phyloP scores from a whole-genome alignment of 108 stramenopile genomes.

The Cyclostephanos invisitatus region DNA sequence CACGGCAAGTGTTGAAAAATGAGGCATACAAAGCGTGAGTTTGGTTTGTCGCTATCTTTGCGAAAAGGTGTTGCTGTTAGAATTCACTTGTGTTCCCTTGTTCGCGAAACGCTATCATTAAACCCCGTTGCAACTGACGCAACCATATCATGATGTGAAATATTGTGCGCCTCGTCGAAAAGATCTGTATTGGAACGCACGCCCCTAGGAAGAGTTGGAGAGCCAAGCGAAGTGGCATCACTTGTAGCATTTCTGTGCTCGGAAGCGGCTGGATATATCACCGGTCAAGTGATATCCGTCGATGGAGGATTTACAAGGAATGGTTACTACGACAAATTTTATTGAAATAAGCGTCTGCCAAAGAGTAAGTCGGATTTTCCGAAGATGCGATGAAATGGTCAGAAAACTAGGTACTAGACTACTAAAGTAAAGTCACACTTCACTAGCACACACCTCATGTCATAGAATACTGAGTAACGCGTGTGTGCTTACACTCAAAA shows the following conservation, averaged over 20 bases:
- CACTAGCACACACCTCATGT: too few species aligned
- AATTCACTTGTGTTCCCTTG: not conserved
- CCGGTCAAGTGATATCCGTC: constrained; percentile 92
- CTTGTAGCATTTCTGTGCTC: constrained; percentile 91
- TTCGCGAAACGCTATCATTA: not conserved
- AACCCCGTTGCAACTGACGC: not conserved
- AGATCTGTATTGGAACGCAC: constrained; percentile 71
- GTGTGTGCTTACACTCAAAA: too few species aligned
- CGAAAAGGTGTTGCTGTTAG: not conserved
- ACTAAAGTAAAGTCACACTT: too few species aligned
- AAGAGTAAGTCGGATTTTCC: too few species aligned
- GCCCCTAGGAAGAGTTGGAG: constrained; percentile 78
- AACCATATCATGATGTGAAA: too few species aligned
- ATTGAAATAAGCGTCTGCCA: too few species aligned
- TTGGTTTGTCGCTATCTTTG: not conserved
- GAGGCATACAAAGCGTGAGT: constrained; percentile 68
- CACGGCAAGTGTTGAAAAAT: constrained; percentile 76
- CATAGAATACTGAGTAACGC: too few species aligned
- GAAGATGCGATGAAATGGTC: too few species aligned
- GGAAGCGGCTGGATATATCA: constrained; percentile 89
- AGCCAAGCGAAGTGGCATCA: constrained; percentile 81
- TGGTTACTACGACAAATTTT: constrained; percentile 58
- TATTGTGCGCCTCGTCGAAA: not conserved
- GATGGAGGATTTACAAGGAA: constrained; percentile 93
- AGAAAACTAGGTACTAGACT: too few species aligned